Conservation (phyloP, 2,329 filamentous ascomycete species). For the Colletotrichum lentis region DNA sequence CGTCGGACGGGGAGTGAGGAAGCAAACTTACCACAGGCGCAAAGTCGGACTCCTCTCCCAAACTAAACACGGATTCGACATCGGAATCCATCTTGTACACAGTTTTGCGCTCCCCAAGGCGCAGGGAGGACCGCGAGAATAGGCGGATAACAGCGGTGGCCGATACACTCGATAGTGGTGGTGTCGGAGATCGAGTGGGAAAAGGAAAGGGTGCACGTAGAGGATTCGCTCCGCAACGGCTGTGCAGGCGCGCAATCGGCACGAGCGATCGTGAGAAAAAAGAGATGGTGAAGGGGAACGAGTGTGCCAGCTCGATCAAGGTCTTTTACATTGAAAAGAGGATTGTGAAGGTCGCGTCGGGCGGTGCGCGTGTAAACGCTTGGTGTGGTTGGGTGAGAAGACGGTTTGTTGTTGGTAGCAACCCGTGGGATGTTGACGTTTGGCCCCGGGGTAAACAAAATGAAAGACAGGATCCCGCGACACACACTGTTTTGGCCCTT, state of each 20-base stretch:
- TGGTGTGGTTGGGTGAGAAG: constrained; percentile 10
- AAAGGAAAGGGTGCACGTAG: constrained; percentile 7
- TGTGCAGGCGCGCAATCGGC: constrained; percentile 35
- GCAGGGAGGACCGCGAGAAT: constrained; percentile 25
- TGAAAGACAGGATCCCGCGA: constrained; percentile 26
- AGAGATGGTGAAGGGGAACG: constrained; percentile 23
- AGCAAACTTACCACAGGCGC: constrained; percentile 50
- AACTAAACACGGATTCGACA: constrained; percentile 56
- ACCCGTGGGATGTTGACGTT: constrained; percentile 38
- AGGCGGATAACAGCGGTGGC: constrained; percentile 22
- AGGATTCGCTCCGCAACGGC: constrained; percentile 22
- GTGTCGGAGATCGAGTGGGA: background rate
- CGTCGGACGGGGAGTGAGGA: background rate
- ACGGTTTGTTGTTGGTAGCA: constrained; percentile 39
- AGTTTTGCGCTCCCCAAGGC: constrained; percentile 25
- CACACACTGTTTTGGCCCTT: constrained; percentile 9
- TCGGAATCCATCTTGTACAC: constrained; percentile 62
- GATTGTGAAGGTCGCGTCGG: constrained; percentile 12
- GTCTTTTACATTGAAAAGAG: constrained; percentile 33
- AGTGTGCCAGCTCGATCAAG: constrained; percentile 35
- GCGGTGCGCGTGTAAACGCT: constrained; percentile 19
- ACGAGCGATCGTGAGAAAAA: constrained; percentile 24
- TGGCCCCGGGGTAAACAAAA: constrained; percentile 35
- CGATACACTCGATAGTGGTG: constrained; percentile 8
- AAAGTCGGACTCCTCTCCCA: constrained; percentile 53